Conservation (phyloP, 2,329 filamentous ascomycete species). For the Colletotrichum karsti region DNA sequence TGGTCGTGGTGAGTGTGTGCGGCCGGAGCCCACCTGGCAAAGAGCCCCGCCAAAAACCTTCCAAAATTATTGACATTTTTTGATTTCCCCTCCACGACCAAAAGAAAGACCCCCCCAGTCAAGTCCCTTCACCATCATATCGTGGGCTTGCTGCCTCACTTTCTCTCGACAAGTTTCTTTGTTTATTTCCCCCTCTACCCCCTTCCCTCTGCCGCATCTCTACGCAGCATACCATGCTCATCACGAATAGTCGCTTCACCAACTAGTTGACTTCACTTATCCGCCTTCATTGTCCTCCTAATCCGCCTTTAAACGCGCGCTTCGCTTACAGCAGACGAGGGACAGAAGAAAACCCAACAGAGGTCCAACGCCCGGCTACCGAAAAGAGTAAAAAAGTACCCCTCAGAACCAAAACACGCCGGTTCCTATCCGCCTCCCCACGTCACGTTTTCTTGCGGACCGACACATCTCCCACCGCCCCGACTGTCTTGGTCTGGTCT, state of each 20-base stretch:
- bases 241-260: neutral
- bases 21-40: neutral
- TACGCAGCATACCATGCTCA: slow-evolving; percentile 9
- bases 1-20: neutral
- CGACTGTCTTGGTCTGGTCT: slow-evolving; percentile 27
- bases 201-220: neutral
- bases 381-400: slow-evolving; percentile 19
- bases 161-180: slow-evolving; percentile 19
- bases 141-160: slow-evolving; percentile 27
- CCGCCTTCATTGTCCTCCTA: neutral
- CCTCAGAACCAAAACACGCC: slow-evolving; percentile 28
- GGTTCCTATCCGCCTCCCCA: slow-evolving; percentile 17
- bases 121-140: slow-evolving; percentile 12
- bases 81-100: slow-evolving; percentile 25
- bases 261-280: slow-evolving; percentile 10
- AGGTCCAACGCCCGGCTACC: neutral
- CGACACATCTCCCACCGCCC: slow-evolving; percentile 19
- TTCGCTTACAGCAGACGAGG: slow-evolving; percentile 13
- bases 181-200: slow-evolving; percentile 1
- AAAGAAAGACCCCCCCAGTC: neutral
- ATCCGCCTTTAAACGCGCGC: slow-evolving; percentile 3
- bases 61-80: slow-evolving; percentile 30
- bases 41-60: slow-evolving; percentile 26
- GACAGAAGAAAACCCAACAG: neutral
- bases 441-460: slow-evolving; percentile 17